Percentiles rank a stretch among this genome's conserved stretches.
phyloP scores from a whole-genome alignment of 208 protist species.

The Leishmania braziliensis region DNA sequence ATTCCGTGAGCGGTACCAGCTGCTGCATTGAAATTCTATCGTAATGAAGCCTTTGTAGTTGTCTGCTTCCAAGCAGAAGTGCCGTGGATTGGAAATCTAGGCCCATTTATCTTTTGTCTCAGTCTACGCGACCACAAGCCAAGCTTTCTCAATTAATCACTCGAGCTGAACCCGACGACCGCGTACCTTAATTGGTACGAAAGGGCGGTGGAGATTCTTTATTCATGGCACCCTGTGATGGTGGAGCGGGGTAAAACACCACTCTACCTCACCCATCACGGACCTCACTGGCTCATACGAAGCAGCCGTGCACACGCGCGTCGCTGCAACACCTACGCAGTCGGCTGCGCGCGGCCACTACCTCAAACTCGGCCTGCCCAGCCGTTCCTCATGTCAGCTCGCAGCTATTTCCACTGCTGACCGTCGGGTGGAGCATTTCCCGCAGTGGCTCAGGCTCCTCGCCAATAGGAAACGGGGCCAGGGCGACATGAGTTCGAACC shows the following conservation, averaged over 20 bases:
- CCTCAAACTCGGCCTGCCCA: background rate
- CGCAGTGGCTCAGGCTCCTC: background rate
- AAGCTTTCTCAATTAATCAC: too few species aligned
- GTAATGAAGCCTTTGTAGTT: background rate
- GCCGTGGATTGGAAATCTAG: too few species aligned
- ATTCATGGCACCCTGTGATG: too few species aligned
- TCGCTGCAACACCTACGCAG: background rate
- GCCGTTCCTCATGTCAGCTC: too few species aligned
- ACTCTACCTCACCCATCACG: background rate
- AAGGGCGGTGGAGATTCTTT: too few species aligned
- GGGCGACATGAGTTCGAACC: background rate
- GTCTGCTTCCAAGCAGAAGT: background rate
- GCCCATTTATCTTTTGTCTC: background rate
- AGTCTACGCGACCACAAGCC: background rate
- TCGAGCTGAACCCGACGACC: background rate
- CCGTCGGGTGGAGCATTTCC: background rate
- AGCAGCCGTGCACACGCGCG: background rate
- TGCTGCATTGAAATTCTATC: background rate
- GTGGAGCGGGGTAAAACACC: background rate
- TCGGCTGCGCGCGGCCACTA: background rate
- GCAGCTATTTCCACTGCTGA: too few species aligned
- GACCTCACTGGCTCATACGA: background rate
- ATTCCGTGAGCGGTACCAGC: background rate
- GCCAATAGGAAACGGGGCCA: background rate
- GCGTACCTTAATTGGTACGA: background rate